Base-by-base conservation (phyloP, 129 eudicot species). In the Centella asiatica region DNA sequence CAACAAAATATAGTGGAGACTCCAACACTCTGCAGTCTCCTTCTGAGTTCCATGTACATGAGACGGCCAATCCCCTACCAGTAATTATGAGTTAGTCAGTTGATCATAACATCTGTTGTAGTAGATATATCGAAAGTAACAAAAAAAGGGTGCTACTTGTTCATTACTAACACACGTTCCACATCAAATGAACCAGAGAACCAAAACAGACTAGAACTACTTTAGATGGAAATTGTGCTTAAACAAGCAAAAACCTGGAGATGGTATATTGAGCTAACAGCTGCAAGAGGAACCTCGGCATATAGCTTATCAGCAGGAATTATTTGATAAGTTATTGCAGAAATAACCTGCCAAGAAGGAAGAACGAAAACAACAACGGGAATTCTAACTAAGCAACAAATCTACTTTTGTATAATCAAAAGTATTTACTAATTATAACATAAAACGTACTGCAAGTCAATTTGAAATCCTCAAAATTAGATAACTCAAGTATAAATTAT, bases 231-330 rank as follows among this genome's bases (percentile, higher is more conserved):
- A 59, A 47, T 45, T 23, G 6, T 66, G 25, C 37, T 23, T 0
- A 33, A n/a, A 54, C 9, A 53, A 60, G 68, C 17, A 37, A 14
- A 57, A 59, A 90, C 98, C 98, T 90, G 84, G 60, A 60, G 79
- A 70, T 90, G 98, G 73, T 79, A 60, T 40, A 60, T 53, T 63
- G 88, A 77, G 49, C 67, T 71, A 56, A 90, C 94, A 68, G 94
- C 95, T 66, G 94, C 88, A 72, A 90, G 87, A 54, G 95, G 98
- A 67, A 90, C 72, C 76, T 87, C 95, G 9, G 90, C 94, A 81
- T 60, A 78, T 55, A 76, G 94, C 23, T 90, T 77, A 72, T 90
- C 98, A 63, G 95, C 77, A 1, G 84, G 90, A 19, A 90, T 69
- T 67, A 90, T 81, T 71, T 90, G 98, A 69, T 78, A 87, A 64